Conservation (phyloP, 78 protist species). For the Dictyostelium intermedium region DNA sequence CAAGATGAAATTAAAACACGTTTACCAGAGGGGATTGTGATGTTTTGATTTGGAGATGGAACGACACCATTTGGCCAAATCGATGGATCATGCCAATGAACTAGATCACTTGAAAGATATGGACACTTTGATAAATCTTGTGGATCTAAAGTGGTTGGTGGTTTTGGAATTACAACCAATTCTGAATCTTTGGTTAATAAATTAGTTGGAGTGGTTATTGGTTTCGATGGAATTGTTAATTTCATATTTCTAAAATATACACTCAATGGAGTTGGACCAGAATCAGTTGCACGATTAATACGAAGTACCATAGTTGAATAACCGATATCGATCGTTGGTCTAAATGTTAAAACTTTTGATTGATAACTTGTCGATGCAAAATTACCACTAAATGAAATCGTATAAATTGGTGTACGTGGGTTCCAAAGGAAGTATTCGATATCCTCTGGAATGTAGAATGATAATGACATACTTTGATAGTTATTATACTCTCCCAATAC, state of each 20-base stretch:
- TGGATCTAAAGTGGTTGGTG: background rate
- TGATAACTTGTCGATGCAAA: background rate
- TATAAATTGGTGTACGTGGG: background rate
- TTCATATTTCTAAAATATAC: background rate
- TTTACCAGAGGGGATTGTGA: slow-evolving; percentile 19
- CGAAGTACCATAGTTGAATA: background rate
- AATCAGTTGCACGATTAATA: background rate
- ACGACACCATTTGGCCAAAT: slow-evolving; percentile 51
- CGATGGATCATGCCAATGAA: slow-evolving; percentile 64
- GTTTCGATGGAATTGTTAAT: background rate
- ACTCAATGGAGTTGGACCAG: background rate
- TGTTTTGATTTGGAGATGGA: slow-evolving; percentile 34
- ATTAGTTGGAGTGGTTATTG: background rate
- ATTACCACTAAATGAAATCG: background rate
- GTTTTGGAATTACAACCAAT: background rate
- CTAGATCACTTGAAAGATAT: background rate
- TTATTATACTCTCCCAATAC: background rate
- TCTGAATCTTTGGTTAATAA: slow-evolving; percentile 9
- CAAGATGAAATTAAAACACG: slow-evolving; percentile 48
- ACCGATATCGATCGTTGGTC: background rate
- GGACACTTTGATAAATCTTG: slow-evolving; percentile 49
- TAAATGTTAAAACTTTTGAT: background rate
- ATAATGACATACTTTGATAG: background rate
- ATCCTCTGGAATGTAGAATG: background rate
- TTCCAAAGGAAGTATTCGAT: background rate